These are phyloP conservation scores for Musa balbisiana DNA, from an alignment of 202 grass and related monocot species.

Conservation along the genomic window DNA sequence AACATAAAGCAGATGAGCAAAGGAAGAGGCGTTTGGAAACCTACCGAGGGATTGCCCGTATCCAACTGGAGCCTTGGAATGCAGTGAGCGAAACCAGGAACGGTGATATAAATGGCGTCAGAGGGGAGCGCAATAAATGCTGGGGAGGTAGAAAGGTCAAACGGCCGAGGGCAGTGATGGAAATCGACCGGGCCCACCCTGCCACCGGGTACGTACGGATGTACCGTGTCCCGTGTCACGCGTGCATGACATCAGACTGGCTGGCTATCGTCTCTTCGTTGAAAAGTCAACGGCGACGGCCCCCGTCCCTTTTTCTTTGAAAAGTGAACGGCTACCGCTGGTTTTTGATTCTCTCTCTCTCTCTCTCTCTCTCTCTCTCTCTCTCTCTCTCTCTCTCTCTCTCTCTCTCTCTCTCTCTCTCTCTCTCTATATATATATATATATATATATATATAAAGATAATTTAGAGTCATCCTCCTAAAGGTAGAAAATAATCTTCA, in stretches of 20 bases:
- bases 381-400: neutral
- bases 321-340: neutral
- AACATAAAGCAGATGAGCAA: neutral
- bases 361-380: neutral
- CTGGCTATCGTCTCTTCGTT: neutral
- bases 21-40: neutral
- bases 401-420: neutral
- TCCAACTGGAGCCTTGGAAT: neutral
- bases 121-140: neutral
- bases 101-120: too few species aligned
- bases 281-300: neutral
- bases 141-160: neutral
- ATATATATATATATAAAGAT: neutral
- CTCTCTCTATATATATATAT: neutral
- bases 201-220: constrained; percentile 12
- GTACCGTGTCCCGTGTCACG: neutral
- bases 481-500: too few species aligned
- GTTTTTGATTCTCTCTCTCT: neutral
- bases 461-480: too few species aligned
- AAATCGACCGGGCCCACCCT: too few species aligned
- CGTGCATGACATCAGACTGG: neutral
- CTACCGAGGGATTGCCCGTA: neutral
- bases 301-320: neutral
- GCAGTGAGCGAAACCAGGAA: neutral
- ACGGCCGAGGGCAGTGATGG: too few species aligned